Evolutionary conservation across 306 rosid genomes (phyloP).

Genomic region (Vachellia collinsii): DNA sequence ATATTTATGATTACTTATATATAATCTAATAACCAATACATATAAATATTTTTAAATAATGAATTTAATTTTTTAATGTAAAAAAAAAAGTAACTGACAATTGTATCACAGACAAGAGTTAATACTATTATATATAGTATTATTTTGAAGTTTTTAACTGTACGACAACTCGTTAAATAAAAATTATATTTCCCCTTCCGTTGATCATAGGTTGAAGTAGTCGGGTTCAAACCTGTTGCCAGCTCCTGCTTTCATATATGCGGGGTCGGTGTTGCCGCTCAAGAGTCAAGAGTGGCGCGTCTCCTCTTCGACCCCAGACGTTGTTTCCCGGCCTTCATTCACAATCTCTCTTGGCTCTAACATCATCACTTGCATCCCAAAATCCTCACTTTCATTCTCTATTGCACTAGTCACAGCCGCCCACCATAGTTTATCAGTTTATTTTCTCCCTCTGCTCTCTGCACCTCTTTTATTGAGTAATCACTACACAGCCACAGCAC

Average conservation of each 20-base stretch:
- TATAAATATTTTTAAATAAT: no score
- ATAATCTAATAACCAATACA: no score
- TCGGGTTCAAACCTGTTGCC: background rate
- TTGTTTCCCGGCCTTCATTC: background rate
- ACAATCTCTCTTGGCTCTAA: background rate
- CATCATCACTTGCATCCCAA: background rate
- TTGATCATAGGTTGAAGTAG: no score
- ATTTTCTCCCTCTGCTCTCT: background rate
- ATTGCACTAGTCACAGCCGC: background rate
- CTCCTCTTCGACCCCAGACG: background rate
- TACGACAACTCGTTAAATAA: no score
- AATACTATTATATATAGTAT: no score
- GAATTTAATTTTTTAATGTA: no score
- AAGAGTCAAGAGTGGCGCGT: conserved; percentile 5
- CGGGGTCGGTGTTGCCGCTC: background rate
- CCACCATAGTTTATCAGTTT: background rate
- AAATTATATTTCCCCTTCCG: no score
- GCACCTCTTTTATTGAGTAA: background rate
- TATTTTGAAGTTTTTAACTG: no score
- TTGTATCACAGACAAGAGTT: no score
- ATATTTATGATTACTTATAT: no score
- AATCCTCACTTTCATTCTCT: background rate
- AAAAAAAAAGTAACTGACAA: no score
- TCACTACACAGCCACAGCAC: background rate
- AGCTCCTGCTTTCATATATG: background rate